phyloP scores from a whole-genome alignment of 108 stramenopile species.

The Nannochloropsis salina region DNA sequence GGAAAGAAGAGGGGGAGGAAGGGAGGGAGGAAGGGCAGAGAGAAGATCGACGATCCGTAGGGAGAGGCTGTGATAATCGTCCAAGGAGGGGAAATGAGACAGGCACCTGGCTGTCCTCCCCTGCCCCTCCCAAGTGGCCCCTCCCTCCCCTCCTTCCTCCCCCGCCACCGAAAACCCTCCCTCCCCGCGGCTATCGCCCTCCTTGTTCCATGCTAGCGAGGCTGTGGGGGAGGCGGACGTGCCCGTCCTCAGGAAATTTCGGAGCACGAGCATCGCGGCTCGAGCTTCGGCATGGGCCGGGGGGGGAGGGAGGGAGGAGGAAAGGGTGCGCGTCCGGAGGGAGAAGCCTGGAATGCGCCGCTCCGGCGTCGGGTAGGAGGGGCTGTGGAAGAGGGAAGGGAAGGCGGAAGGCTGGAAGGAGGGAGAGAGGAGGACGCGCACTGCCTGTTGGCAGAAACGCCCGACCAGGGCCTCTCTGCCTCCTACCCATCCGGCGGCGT shows the following conservation, averaged over 20 bases:
- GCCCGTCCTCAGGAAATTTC: no score
- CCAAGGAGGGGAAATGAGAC: background rate
- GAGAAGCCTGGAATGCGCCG: background rate
- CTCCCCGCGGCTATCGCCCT: background rate
- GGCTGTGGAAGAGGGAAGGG: background rate
- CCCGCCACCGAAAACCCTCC: no score
- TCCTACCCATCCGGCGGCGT: background rate
- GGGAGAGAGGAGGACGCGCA: background rate
- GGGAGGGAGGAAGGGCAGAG: background rate
- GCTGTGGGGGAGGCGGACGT: no score
- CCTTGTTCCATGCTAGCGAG: background rate
- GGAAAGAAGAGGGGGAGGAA: conserved; percentile 19
- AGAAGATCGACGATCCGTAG: background rate
- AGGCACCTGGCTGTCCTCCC: background rate
- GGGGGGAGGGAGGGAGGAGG: background rate
- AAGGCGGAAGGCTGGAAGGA: background rate
- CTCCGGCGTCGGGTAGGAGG: background rate
- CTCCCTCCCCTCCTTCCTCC: background rate
- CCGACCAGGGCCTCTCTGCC: no score
- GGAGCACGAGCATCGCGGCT: background rate
- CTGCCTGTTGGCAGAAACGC: background rate
- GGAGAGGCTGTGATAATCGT: background rate
- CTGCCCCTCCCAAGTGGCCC: no score
- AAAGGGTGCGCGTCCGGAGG: background rate
- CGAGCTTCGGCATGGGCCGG: background rate